Base-by-base conservation (phyloP, 2,329 filamentous ascomycete species). In the Sclerotiophoma versabilis region DNA sequence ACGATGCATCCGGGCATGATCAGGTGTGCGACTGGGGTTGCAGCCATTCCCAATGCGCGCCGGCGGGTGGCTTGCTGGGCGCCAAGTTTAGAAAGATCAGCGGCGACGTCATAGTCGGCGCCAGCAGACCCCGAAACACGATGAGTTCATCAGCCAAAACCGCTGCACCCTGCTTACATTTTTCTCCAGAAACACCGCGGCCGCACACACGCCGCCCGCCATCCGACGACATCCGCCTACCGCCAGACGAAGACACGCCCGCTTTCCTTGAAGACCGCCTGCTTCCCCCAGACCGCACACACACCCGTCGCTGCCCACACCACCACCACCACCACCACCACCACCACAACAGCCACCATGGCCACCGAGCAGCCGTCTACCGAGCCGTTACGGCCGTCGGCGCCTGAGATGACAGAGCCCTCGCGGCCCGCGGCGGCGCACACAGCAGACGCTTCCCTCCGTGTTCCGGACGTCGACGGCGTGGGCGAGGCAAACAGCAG, bases 341-440 rank as follows among this genome's bases (percentile, higher is more conserved):
- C 37, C 7, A 12, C 29, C 41, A n/a, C 47, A 14, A 11, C 26
- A n/a, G n/a, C 15, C 44, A 42, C 10, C 44, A 74, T 71, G 69
- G 63, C 69, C 25, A 60, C 65, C 17, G 57, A 66, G 30, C 66
- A 68, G 33, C 25, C 68, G 2, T 72, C 71, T 5, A 72, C 64
- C 11, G 70, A 73, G 63, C 65, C 65, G 19, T 58, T 72, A 53
- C 55, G 69, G 48, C 54, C 65, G 12, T 46, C 54, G 20, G 54
- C 64, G n/a, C 59, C 65, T 3, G 25, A 43, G 6, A 27, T 36
- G 33, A 48, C 51, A 29, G 54, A 55, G 17, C 49, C 48, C 14
- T 32, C 44, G 34, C 25, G 50, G 17, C 36, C 54, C 19, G 30
- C 53, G 34, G 44, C 63, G 33, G 36, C 59, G 15, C 51, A 56